These are phyloP conservation scores for Russula virescens DNA, from an alignment of 768 basidiomycete species.

Conservation along the genomic window DNA sequence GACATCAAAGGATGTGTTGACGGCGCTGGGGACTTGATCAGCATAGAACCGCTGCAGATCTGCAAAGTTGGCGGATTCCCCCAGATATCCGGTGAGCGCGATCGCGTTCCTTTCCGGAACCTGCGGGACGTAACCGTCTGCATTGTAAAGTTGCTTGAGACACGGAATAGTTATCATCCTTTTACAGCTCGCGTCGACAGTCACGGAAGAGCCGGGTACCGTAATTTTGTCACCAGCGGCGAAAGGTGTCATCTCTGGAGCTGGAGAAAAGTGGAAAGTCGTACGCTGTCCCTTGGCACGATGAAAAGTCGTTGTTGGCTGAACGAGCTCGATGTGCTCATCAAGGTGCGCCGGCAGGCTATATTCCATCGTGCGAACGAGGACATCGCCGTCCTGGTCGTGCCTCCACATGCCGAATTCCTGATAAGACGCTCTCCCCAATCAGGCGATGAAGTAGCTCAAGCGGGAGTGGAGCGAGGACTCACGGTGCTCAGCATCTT, in stretches of 20 bases:
- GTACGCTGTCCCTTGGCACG: slow-evolving; percentile 38
- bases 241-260: not conserved
- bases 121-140: slow-evolving; percentile 27
- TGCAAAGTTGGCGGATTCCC: slow-evolving; percentile 30
- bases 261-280: slow-evolving; percentile 30
- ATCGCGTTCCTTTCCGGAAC: slow-evolving; percentile 30
- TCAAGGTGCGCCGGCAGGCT: slow-evolving; percentile 50
- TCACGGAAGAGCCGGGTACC: not conserved
- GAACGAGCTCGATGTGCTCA: slow-evolving; percentile 53
- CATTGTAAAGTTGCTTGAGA: slow-evolving; percentile 34
- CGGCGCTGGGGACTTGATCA: slow-evolving; percentile 31
- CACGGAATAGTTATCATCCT: slow-evolving; percentile 33
- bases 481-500: slow-evolving; percentile 54
- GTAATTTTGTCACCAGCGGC: not conserved
- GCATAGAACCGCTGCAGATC: slow-evolving; percentile 33
- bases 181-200: slow-evolving; percentile 34
- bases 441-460: too few relatives aligned
- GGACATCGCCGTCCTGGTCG: slow-evolving; percentile 40
- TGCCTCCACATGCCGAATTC: slow-evolving; percentile 55
- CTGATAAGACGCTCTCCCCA: slow-evolving; percentile 28
- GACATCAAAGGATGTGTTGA: slow-evolving; percentile 44
- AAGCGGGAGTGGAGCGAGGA: not conserved
- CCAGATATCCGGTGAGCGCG: slow-evolving; percentile 34
- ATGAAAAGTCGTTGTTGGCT: slow-evolving; percentile 61
- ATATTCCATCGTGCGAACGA: slow-evolving; percentile 56